Evolutionary conservation across 1,284 basidiomycete species (phyloP).

Genomic region (Pseudozyma flocculosa): DNA sequence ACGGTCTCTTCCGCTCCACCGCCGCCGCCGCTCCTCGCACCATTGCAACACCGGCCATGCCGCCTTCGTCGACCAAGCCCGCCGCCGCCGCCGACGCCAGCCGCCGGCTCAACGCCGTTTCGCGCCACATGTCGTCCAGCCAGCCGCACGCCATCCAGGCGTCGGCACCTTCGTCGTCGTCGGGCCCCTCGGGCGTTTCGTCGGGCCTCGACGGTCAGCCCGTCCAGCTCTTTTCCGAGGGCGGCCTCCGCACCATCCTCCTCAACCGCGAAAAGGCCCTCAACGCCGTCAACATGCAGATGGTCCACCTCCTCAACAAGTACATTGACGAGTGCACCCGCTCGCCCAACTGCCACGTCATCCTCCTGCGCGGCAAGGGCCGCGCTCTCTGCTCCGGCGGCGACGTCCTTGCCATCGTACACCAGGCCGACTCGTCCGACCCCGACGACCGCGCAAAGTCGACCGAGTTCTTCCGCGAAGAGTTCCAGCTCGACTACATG

Average conservation of each 20-base stretch:
- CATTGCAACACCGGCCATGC: too few species aligned
- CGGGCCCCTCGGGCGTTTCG: background rate
- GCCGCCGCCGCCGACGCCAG: constrained; percentile 6
- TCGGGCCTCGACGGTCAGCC: constrained; percentile 10
- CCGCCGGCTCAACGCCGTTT: constrained; percentile 21
- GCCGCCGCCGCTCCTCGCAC: too few species aligned
- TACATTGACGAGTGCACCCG: constrained; percentile 69
- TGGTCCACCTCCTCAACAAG: constrained; percentile 73
- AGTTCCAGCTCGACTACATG: constrained; percentile 88
- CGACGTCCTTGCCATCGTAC: constrained; percentile 71
- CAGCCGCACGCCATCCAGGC: constrained; percentile 8
- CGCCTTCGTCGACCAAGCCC: too few species aligned
- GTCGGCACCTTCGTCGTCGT: constrained; percentile 6
- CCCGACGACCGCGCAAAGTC: constrained; percentile 62
- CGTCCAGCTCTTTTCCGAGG: constrained; percentile 39
- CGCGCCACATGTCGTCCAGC: constrained; percentile 20
- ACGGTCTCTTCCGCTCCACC: too few species aligned
- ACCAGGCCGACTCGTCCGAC: constrained; percentile 34
- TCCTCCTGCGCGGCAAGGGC: constrained; percentile 63
- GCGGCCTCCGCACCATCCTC: constrained; percentile 65
- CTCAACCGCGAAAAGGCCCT: constrained; percentile 81
- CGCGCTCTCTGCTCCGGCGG: constrained; percentile 92
- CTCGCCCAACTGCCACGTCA: constrained; percentile 35
- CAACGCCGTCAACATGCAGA: constrained; percentile 81
- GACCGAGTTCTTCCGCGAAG: constrained; percentile 83